A percentile compares a stretch with the other conserved stretches of the same genome.
These are phyloP conservation scores for Termitomyces sp. DNA, from an alignment of 768 basidiomycete genomes.

Conservation along the genomic window DNA sequence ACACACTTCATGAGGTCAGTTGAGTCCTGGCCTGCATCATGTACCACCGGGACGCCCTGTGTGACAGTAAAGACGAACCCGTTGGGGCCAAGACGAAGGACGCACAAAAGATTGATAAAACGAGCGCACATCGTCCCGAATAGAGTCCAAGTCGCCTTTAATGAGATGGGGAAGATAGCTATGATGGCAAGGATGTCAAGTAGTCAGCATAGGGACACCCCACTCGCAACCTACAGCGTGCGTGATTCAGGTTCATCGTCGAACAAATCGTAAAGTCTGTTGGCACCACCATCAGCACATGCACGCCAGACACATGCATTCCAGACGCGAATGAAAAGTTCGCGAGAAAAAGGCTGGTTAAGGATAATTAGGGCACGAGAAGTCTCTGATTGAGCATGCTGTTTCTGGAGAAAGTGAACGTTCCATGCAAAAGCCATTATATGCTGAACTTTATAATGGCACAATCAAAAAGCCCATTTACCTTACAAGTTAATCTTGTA, in stretches of 20 bases:
- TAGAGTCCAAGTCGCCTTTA: slow-evolving; percentile 91
- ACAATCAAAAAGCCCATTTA: neutral
- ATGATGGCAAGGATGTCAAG: neutral
- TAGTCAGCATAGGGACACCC: neutral
- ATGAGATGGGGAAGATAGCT: slow-evolving; percentile 83
- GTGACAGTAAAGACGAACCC: neutral
- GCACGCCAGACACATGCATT: slow-evolving; percentile 41
- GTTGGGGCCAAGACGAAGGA: neutral
- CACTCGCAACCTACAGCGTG: slow-evolving; percentile 2
- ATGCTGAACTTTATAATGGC: neutral
- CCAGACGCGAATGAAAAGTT: slow-evolving; percentile 63
- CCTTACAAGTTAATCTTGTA: neutral
- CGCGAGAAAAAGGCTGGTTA: slow-evolving; percentile 77
- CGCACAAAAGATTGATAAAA: slow-evolving; percentile 63
- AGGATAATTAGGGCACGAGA: slow-evolving; percentile 72
- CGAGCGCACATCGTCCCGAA: slow-evolving; percentile 63
- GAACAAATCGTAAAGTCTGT: slow-evolving; percentile 64
- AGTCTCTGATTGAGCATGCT: neutral
- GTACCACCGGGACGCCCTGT: slow-evolving; percentile 64
- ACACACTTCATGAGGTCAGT: slow-evolving; percentile 98
- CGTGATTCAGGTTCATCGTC: slow-evolving; percentile 11
- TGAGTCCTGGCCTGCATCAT: slow-evolving; percentile 73
- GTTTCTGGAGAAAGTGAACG: slow-evolving; percentile 31
- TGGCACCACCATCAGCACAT: slow-evolving; percentile 89
- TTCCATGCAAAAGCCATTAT: slow-evolving; percentile 26